Conservation (phyloP, 1,284 basidiomycete genomes). For the Pyrrhoderma noxium region DNA sequence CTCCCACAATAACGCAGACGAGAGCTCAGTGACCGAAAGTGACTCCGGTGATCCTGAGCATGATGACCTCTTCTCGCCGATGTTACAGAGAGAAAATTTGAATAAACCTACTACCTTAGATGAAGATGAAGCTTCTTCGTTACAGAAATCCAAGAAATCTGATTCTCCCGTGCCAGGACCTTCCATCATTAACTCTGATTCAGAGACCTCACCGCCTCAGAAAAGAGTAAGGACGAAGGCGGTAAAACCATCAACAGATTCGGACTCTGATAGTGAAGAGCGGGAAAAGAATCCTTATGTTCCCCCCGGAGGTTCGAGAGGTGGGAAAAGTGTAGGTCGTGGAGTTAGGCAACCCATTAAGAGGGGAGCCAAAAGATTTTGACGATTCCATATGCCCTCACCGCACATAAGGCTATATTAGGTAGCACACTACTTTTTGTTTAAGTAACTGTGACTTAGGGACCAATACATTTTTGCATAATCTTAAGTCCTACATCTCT, state of each 20-base stretch:
- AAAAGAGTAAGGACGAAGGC: neutral
- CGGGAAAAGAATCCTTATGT: constrained; percentile 20
- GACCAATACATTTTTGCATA: no score
- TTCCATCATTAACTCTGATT: constrained; percentile 2
- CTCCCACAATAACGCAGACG: neutral
- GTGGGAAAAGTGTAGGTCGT: constrained; percentile 31
- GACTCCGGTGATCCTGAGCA: constrained; percentile 11
- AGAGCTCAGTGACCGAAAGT: constrained; percentile 19
- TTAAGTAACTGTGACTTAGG: no score
- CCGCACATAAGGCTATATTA: no score
- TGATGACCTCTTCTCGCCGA: no score
- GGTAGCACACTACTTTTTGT: no score
- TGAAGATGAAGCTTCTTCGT: constrained; percentile 7
- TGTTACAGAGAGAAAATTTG: no score
- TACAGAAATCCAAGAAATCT: constrained; percentile 2
- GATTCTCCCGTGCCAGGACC: neutral
- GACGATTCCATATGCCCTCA: constrained; percentile 21
- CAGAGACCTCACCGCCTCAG: constrained; percentile 12
- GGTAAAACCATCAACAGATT: neutral
- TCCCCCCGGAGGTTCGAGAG: constrained; percentile 32
- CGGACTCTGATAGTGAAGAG: constrained; percentile 12
- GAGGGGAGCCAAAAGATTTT: constrained; percentile 66
- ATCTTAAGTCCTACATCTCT: no score
- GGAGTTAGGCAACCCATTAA: constrained; percentile 66
- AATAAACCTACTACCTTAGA: no score